Base-by-base conservation (phyloP, 2,329 filamentous ascomycete species). In the Seiridium cupressi region DNA sequence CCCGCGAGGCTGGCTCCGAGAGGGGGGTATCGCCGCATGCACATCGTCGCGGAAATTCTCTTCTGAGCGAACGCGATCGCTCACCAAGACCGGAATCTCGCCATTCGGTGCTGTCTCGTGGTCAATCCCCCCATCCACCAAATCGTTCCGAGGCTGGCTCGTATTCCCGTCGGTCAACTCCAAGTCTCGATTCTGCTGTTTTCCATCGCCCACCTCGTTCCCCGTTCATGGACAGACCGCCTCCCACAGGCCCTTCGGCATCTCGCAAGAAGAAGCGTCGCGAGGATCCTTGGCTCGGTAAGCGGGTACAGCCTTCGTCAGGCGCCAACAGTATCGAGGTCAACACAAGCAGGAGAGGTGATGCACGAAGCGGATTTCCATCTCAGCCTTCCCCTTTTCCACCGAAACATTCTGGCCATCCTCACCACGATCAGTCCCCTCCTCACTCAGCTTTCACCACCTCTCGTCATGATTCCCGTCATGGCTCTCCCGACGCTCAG, bases 401-500 rank as follows among this genome's bases (percentile, higher is more conserved):
- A 18, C 68, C 72, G 40, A 76, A 74, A 60, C 75, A 74, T 40
- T 74, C 76, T 44, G 71, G 73, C 31, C 77, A 80, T 49, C 62
- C 70, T 36, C 73, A 64, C 5, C 55, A 63, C 44, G 61, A 65
- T 32, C 81, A 83, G 51, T 87, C 86, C n/a, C 83, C 87, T 44
- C 81, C 84, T 58, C 84, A 85, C 66, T 76, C 78, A 64, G 79
- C 80, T 31, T 26, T 26, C 18, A 26, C 18, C 18, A 26, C 18
- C 18, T 26, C 18, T 81, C 84, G 38, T 26, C 81, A 76, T 56
- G 81, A 80, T 55, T 81, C 81, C 18, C 80, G 83, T 65, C 84
- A 86, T 65, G 82, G 81, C 51, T 89, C 87, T 18, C 85, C 88
- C n/a, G 82, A 82, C 61, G 66, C 69, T 38, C 82, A 84, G 48